A percentile compares a stretch with the other conserved stretches of the same genome.
These are phyloP conservation scores for Moringa oleifera DNA, from an alignment of 345 rosid genomes.

Conservation along the genomic window DNA sequence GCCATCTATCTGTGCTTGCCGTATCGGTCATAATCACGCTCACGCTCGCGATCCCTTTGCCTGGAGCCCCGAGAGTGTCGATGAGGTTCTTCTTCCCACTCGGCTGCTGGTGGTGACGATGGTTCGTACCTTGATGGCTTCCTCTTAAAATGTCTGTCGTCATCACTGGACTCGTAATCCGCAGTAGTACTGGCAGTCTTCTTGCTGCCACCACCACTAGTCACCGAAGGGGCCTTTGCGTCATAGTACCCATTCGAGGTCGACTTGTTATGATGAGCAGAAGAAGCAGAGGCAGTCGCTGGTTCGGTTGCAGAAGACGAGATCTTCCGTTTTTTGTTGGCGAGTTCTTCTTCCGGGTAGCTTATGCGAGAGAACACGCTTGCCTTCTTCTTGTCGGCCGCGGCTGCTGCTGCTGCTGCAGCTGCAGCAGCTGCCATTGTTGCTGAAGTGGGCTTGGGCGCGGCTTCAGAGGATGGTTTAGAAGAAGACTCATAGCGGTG, in stretches of 20 bases:
- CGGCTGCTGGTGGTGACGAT: constrained; percentile 34
- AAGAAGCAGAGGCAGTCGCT: constrained; percentile 11
- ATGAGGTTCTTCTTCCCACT: constrained; percentile 36
- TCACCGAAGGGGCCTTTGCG: constrained; percentile 21
- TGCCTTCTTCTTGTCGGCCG: constrained; percentile 41
- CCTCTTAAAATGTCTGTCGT: constrained; percentile 92
- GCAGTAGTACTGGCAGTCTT: constrained; percentile 24
- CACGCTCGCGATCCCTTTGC: constrained; percentile 30
- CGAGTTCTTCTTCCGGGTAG: constrained; percentile 60
- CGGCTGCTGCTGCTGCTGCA: constrained; percentile 22
- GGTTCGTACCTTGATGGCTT: constrained; percentile 77
- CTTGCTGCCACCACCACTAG: constrained; percentile 24
- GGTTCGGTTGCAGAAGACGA: constrained; percentile 26
- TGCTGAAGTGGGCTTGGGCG: constrained; percentile 27
- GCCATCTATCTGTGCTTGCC: constrained; percentile 32
- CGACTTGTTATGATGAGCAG: constrained; percentile 30
- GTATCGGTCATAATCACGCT: constrained; percentile 6
- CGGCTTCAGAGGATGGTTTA: constrained; percentile 25
- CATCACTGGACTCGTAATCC: constrained; percentile 85
- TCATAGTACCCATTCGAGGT: constrained; percentile 45
- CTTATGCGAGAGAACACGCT: constrained; percentile 97
- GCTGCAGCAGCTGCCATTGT: constrained; percentile 20
- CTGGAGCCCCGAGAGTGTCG: constrained; percentile 33
- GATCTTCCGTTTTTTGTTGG: constrained; percentile 51
- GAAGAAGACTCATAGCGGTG: constrained; percentile 35